Conservation (phyloP, 306 rosid genomes). For the Sicyos baderoa region DNA sequence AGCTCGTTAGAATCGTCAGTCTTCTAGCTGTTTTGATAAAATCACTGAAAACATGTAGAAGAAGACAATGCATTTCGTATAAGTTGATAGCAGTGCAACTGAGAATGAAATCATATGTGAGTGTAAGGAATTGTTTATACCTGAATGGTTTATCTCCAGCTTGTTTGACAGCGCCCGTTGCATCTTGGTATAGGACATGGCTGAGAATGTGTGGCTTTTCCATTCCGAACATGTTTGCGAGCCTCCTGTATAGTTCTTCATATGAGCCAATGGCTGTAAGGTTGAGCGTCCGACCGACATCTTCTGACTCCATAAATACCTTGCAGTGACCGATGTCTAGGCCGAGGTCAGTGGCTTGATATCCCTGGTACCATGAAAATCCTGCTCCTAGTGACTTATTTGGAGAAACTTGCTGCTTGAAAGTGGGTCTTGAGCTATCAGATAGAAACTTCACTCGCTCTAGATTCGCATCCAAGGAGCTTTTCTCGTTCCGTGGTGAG, state of each 20-base stretch:
- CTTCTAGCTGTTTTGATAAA: constrained; percentile 72
- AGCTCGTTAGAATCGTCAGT: constrained; percentile 56
- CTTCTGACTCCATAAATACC: constrained; percentile 87
- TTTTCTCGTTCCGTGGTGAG: constrained; percentile 18
- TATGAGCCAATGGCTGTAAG: constrained; percentile 60
- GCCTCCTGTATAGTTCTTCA: constrained; percentile 65
- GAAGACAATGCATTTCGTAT: not conserved
- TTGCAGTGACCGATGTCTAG: constrained; percentile 75
- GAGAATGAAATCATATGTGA: not conserved
- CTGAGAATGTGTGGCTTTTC: constrained; percentile 56
- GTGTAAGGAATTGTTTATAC: constrained; percentile 24
- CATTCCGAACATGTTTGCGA: constrained; percentile 75
- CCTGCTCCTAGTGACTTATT: constrained; percentile 45
- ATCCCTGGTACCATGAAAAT: constrained; percentile 43
- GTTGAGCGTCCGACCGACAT: constrained; percentile 82
- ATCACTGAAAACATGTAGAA: constrained; percentile 45
- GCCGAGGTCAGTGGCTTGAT: constrained; percentile 32
- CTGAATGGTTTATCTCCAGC: constrained; percentile 88
- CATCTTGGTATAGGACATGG: constrained; percentile 73
- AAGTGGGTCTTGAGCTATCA: constrained; percentile 34
- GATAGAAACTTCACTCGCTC: constrained; percentile 39
- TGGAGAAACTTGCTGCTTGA: constrained; percentile 32
- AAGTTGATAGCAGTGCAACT: too few species aligned
- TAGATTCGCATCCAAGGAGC: constrained; percentile 24
- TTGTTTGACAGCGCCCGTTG: constrained; percentile 58